These are phyloP conservation scores for Papilionanthe hybrid DNA, from an alignment of 116 monocot genomes.

Conservation along the genomic window DNA sequence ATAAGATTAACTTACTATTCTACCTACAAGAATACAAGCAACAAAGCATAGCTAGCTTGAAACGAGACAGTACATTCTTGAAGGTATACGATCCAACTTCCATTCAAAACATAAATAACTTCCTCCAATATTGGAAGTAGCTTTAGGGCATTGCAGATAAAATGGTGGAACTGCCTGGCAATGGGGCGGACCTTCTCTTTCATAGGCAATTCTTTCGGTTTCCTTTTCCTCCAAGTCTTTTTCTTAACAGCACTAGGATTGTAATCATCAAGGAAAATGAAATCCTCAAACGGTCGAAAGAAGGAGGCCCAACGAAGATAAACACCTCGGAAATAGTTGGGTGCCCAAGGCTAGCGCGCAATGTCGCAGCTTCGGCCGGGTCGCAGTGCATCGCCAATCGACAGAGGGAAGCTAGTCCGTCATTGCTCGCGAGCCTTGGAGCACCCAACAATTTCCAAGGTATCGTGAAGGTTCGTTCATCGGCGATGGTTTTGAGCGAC, in stretches of 20 bases:
- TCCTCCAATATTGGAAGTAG: constrained; percentile 8
- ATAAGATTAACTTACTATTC: too few relatives aligned
- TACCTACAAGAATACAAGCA: too few relatives aligned
- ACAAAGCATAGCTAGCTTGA: too few relatives aligned
- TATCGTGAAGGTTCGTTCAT: too few relatives aligned
- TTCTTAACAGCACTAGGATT: background rate
- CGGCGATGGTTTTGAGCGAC: too few relatives aligned
- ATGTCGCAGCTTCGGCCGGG: background rate
- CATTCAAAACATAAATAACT: too few relatives aligned
- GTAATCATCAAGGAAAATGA: constrained; percentile 6
- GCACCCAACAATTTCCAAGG: too few relatives aligned
- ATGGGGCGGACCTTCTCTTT: constrained; percentile 24
- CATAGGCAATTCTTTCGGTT: background rate
- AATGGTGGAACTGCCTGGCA: constrained; percentile 38
- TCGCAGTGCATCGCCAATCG: background rate
- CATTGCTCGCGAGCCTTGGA: too few relatives aligned
- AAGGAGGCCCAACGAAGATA: constrained; percentile 12
- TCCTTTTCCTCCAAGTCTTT: constrained; percentile 1
- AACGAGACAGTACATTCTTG: too few relatives aligned
- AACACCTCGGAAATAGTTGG: constrained; percentile 1
- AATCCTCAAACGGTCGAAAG: constrained; percentile 13
- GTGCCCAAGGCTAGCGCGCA: constrained; percentile 4
- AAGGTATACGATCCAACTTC: too few relatives aligned
- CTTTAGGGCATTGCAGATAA: constrained; percentile 33
- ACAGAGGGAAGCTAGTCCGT: too few relatives aligned